Evolutionary conservation across 331 rosid genomes (phyloP).

Genomic region (Malus hybrid): DNA sequence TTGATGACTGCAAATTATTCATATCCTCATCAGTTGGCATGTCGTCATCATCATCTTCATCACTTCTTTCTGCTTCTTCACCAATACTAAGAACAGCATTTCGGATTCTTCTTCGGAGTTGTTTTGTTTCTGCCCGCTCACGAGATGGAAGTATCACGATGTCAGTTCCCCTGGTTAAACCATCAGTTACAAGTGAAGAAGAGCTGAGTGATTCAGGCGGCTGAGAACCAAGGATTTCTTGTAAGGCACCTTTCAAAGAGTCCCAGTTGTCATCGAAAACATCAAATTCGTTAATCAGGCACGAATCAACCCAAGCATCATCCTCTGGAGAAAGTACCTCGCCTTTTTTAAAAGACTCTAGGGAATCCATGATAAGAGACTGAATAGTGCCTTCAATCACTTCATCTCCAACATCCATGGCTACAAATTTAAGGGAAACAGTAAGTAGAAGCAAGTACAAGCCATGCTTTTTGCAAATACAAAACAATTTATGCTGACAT

Average conservation of each 20-base stretch:
- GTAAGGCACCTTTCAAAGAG: slow-evolving; percentile 46
- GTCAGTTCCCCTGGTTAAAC: slow-evolving; percentile 12
- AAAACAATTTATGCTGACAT: not conserved
- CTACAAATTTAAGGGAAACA: slow-evolving; percentile 27
- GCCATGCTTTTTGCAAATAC: not conserved
- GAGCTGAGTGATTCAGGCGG: slow-evolving; percentile 16
- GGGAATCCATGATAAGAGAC: slow-evolving; percentile 3
- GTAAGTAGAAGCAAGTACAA: slow-evolving; percentile 9
- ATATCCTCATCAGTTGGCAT: slow-evolving; percentile 8
- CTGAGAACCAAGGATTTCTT: slow-evolving; percentile 42
- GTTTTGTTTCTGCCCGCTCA: slow-evolving; percentile 5
- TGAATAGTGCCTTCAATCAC: slow-evolving; percentile 25
- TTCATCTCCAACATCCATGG: slow-evolving; percentile 39
- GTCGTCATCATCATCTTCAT: slow-evolving; percentile 7
- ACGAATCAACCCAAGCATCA: slow-evolving; percentile 69
- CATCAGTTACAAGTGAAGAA: slow-evolving; percentile 4
- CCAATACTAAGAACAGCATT: slow-evolving; percentile 3
- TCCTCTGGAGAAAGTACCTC: slow-evolving; percentile 53
- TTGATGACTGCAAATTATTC: slow-evolving; percentile 15
- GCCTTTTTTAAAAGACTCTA: slow-evolving; percentile 10
- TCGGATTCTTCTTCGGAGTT: not conserved
- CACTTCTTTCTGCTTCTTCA: slow-evolving; percentile 11
- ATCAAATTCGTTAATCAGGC: slow-evolving; percentile 39
- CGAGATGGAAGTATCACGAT: slow-evolving; percentile 14
- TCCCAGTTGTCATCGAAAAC: slow-evolving; percentile 33